Percentiles rank a stretch among this genome's conserved stretches.
Conservation (phyloP, 164 flowering plant genomes). For the Berberis thunbergii region DNA sequence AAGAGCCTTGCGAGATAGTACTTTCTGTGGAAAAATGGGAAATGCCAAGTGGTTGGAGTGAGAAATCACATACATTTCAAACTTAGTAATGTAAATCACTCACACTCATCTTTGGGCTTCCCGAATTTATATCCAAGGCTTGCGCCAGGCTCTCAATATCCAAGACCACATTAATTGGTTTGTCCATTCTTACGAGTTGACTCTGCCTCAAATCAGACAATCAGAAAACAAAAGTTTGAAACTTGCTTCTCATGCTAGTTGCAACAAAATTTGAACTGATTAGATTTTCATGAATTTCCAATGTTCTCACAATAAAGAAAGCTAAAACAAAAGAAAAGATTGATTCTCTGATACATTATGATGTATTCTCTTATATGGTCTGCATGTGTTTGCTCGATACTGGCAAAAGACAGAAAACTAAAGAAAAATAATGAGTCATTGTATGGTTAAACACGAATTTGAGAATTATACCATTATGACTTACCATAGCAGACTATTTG, state of each 20-base stretch:
- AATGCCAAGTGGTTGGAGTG: no score
- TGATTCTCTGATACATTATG: not conserved
- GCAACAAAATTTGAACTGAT: not conserved
- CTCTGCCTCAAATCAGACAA: slow-evolving; percentile 11
- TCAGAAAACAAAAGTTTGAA: not conserved
- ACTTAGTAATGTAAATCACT: not conserved
- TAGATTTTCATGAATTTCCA: not conserved
- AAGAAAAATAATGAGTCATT: not conserved
- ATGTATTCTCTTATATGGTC: not conserved
- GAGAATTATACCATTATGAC: not conserved
- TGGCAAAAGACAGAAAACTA: not conserved
- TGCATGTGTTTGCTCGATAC: not conserved
- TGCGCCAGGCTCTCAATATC: slow-evolving; percentile 27
- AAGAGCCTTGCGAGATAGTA: slow-evolving; percentile 25
- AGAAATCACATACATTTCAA: no score
- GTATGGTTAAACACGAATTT: not conserved
- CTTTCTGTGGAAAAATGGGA: slow-evolving; percentile 12
- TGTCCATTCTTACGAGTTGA: slow-evolving; percentile 11
- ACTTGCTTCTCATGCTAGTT: not conserved
- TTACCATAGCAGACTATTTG: not conserved
- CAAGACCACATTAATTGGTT: slow-evolving; percentile 19
- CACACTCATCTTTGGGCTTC: slow-evolving; percentile 29
- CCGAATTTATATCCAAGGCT: slow-evolving; percentile 15
- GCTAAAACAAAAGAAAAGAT: no score
- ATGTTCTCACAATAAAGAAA: not conserved